These are phyloP conservation scores for Trichoderma koningiopsis DNA, from an alignment of 2,329 filamentous ascomycete genomes.

Conservation along the genomic window DNA sequence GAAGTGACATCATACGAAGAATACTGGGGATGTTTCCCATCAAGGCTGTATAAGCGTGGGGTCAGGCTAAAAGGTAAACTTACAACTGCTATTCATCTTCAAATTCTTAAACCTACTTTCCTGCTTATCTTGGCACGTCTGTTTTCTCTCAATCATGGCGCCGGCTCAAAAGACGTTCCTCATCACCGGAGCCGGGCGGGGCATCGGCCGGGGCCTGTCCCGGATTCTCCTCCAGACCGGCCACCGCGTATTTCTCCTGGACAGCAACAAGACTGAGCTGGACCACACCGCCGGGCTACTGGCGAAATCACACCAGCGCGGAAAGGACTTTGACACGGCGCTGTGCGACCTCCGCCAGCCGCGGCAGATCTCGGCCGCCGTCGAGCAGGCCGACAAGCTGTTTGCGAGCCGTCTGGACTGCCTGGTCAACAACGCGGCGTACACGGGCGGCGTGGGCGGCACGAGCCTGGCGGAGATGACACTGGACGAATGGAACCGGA, in stretches of 20 bases:
- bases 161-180: slow-evolving; percentile 29
- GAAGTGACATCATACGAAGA: background rate
- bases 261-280: slow-evolving; percentile 43
- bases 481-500: slow-evolving; percentile 43
- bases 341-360: slow-evolving; percentile 39
- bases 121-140: background rate
- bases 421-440: slow-evolving; percentile 47
- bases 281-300: slow-evolving; percentile 38
- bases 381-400: slow-evolving; percentile 35
- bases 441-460: slow-evolving; percentile 40
- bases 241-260: slow-evolving; percentile 45
- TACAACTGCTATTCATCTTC: background rate
- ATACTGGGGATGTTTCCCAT: background rate
- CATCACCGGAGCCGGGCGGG: slow-evolving; percentile 32
- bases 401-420: slow-evolving; percentile 43
- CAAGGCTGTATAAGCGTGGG: background rate
- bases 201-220: slow-evolving; percentile 32
- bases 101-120: background rate
- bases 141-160: slow-evolving; percentile 6
- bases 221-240: slow-evolving; percentile 41
- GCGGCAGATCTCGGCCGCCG: slow-evolving; percentile 36
- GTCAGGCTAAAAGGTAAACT: background rate
- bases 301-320: slow-evolving; percentile 22
- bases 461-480: slow-evolving; percentile 36
- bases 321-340: slow-evolving; percentile 31